Conservation (phyloP, 2,329 filamentous ascomycete genomes). For the Stagonosporopsis cucurbitacearum region DNA sequence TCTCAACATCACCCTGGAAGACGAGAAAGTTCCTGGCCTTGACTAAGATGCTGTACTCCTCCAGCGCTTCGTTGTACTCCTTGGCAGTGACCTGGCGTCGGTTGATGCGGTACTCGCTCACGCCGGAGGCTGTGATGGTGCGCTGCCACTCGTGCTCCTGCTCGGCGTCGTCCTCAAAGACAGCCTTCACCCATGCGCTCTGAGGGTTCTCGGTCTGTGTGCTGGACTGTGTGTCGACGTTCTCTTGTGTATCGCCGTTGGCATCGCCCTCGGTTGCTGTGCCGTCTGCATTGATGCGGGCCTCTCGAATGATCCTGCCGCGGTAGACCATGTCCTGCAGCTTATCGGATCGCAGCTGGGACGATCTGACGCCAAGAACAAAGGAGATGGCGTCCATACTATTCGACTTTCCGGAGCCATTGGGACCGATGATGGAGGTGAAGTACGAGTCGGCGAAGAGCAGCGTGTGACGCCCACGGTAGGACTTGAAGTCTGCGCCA, state of each 20-base stretch:
- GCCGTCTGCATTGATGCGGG: constrained; percentile 90
- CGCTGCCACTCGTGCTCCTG: constrained; percentile 97
- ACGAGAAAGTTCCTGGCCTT: constrained; percentile 98
- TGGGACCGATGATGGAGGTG: constrained; percentile 98
- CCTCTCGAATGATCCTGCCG: constrained; percentile 88
- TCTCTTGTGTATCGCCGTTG: constrained; percentile 56
- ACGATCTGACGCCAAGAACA: constrained; percentile 97
- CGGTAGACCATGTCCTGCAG: constrained; percentile 95
- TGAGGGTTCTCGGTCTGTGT: constrained; percentile 80
- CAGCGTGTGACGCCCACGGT: constrained; percentile 93
- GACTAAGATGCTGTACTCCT: constrained; percentile 95
- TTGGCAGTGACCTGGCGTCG: constrained; percentile 85
- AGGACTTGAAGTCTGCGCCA: constrained; percentile 91
- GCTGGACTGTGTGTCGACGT: constrained; percentile 62
- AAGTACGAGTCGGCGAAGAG: constrained; percentile 98
- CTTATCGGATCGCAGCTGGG: constrained; percentile 93
- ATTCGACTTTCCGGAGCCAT: constrained; percentile 99
- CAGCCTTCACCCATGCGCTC: constrained; percentile 98
- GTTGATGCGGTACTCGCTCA: constrained; percentile 97
- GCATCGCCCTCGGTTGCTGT: constrained; percentile 64
- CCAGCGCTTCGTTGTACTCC: constrained; percentile 91
- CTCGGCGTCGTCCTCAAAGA: constrained; percentile 96
- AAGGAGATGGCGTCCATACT: constrained; percentile 99
- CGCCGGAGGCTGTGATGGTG: constrained; percentile 84
- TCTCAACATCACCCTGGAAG: constrained; percentile 97